Evolutionary conservation across 2,329 filamentous ascomycete species (phyloP), one percentile per base, ranked within the genome.

Genomic region (Nigrograna mackinnonii): DNA sequence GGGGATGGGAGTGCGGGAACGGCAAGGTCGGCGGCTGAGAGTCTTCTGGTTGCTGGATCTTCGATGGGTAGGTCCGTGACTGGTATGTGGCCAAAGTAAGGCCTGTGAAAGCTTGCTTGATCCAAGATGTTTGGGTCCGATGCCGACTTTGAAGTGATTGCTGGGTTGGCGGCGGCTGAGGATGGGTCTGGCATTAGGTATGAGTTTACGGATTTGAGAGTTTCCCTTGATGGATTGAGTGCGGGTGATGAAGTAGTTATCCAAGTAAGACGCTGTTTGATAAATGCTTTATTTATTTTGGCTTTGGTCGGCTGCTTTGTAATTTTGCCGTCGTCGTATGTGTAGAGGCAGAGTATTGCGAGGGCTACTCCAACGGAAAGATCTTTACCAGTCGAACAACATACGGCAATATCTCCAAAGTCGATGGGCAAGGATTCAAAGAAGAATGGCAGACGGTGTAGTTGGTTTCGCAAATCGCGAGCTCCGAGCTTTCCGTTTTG

Each of bases 201-300:
- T 41, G 88, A 88, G 68, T 97, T 96, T 4, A 97, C 86, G 54
- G 89, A 92, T 68, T 96, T 91, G 26, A 97, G 72, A 0, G 91
- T 96, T 17, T 88, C 79, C 24, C 94, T 78, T 49, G 85, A 91
- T 0, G 92, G 91, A 62, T 95, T 95, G 2, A 86, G 87, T 53
- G 87, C 84, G 1, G 91, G 86, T 62, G 86, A 85, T 0, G 82
- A 82, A 4, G 84, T 86, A 67, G 92, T 89, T 55, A 97, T 88
- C 75, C 85, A 87, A n/a, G 87, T 86, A 22, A 97, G 75, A 39
- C 85, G 80, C 54, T 84, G 81, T 55, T 88, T 86, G 62, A 97
- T 91, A 37, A 86, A 76, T 6, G 78, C 75, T 69, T 99, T 97
- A 63, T 83, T 85, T 35, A 92, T 73, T 18, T 50, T 50, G 14